Evolutionary conservation across 371 early-diverging fungal genomes (phyloP).

Genomic region (Rhizopus stolonifer): DNA sequence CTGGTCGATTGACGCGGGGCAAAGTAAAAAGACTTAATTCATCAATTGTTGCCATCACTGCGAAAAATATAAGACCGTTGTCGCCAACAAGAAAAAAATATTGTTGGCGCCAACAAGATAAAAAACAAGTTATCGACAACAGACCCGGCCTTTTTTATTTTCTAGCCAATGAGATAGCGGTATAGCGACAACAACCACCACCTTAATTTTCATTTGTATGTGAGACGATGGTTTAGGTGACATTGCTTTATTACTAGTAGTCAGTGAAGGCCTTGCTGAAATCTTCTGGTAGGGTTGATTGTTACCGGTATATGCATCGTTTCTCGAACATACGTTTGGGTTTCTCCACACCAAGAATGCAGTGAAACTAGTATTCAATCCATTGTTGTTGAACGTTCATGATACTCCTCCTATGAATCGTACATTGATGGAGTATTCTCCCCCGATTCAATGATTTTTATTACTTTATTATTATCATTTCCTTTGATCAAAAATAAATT

Average conservation of each 20-base stretch:
- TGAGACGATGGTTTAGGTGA: constrained; percentile 6
- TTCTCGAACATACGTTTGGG: constrained; percentile 15
- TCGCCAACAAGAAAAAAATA: too few species aligned
- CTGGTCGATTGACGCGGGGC: constrained; percentile 1
- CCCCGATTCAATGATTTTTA: constrained; percentile 6
- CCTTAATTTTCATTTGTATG: too few species aligned
- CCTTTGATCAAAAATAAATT: constrained; percentile 4
- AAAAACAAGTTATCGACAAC: too few species aligned
- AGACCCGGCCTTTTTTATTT: too few species aligned
- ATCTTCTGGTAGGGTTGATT: constrained; percentile 10
- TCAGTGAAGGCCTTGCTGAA: constrained; percentile 14
- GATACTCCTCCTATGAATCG: constrained; percentile 2
- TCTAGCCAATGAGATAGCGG: too few species aligned
- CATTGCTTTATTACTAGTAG: constrained; percentile 11
- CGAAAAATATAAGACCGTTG: too few species aligned
- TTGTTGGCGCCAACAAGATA: too few species aligned
- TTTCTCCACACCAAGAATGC: constrained; percentile 12
- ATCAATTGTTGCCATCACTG: too few species aligned
- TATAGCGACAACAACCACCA: too few species aligned
- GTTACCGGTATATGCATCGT: constrained; percentile 16
- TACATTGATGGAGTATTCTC: not conserved
- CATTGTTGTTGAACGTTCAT: constrained; percentile 7
- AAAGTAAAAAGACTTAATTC: not conserved
- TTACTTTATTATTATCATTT: not conserved
- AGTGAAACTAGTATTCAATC: constrained; percentile 6